Evolutionary conservation across 805 yeast genomes (phyloP).

Genomic region (Peterozyma toletana): DNA sequence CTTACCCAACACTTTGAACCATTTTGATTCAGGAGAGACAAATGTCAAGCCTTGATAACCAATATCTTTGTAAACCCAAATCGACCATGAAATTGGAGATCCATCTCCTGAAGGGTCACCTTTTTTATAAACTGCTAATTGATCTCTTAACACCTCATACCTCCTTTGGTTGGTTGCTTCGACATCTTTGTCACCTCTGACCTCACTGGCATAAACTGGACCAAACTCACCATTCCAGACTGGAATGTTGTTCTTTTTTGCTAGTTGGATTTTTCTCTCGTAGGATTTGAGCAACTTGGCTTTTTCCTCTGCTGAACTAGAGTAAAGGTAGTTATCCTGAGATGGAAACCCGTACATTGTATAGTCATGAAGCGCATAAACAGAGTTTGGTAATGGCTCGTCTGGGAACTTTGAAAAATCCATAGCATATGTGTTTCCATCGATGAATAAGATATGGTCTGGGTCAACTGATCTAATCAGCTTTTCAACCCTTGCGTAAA

Average conservation of each 20-base stretch:
- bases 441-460: conserved; percentile 40
- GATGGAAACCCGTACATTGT: conserved; percentile 37
- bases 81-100: conserved; percentile 40
- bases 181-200: conserved; percentile 32
- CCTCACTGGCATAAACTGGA: conserved; percentile 37
- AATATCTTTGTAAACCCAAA: conserved; percentile 47
- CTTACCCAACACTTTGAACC: conserved; percentile 32
- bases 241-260: conserved; percentile 31
- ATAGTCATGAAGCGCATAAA: conserved; percentile 46
- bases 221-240: conserved; percentile 52
- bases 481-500: conserved; percentile 29
- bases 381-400: conserved; percentile 31
- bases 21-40: conserved; percentile 36
- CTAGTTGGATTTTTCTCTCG: conserved; percentile 35
- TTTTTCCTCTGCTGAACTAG: conserved; percentile 27
- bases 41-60: conserved; percentile 44
- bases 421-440: conserved; percentile 44
- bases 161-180: conserved; percentile 31
- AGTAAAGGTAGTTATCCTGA: conserved; percentile 22
- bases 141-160: conserved; percentile 36
- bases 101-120: conserved; percentile 44
- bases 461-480: conserved; percentile 37
- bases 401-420: conserved; percentile 42
- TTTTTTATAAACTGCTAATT: conserved; percentile 31
- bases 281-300: conserved; percentile 29